Evolutionary conservation across 75 land plant genomes (phyloP).

Genomic region (Sequoia sempervirens): DNA sequence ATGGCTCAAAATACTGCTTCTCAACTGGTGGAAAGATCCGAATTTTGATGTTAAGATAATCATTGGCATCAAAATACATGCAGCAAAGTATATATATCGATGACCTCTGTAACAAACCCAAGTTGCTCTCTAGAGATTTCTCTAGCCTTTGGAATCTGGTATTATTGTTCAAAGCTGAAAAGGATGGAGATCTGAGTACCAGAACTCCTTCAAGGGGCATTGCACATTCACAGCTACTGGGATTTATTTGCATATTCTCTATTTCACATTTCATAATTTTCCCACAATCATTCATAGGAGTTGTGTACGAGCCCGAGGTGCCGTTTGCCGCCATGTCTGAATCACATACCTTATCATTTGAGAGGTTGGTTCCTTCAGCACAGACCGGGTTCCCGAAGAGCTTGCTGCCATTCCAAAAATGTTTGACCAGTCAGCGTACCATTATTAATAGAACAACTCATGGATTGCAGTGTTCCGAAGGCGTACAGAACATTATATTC

Average conservation of each 20-base stretch:
- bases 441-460: too few species aligned
- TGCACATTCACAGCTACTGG: constrained; percentile 43
- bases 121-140: neutral
- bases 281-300: constrained; percentile 25
- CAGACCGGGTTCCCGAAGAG: constrained; percentile 44
- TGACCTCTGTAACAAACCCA: constrained; percentile 19
- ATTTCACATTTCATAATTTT: constrained; percentile 13
- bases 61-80: constrained; percentile 5
- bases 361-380: neutral
- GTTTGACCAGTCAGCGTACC: neutral
- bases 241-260: constrained; percentile 24
- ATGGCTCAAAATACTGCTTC: constrained; percentile 17
- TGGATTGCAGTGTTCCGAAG: too few species aligned
- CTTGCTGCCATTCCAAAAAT: constrained; percentile 15
- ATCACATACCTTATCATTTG: constrained; percentile 12
- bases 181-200: constrained; percentile 34
- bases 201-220: constrained; percentile 39
- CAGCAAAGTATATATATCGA: constrained; percentile 32
- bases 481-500: too few species aligned
- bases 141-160: constrained; percentile 18
- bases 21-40: constrained; percentile 35
- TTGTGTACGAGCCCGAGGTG: constrained; percentile 16
- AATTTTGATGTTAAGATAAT: constrained; percentile 25
- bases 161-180: constrained; percentile 30
- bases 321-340: neutral